Evolutionary conservation across 192 early-diverging fungal species (phyloP), one percentile per base, ranked within the genome.

Genomic region (Entomortierella lignicola): DNA sequence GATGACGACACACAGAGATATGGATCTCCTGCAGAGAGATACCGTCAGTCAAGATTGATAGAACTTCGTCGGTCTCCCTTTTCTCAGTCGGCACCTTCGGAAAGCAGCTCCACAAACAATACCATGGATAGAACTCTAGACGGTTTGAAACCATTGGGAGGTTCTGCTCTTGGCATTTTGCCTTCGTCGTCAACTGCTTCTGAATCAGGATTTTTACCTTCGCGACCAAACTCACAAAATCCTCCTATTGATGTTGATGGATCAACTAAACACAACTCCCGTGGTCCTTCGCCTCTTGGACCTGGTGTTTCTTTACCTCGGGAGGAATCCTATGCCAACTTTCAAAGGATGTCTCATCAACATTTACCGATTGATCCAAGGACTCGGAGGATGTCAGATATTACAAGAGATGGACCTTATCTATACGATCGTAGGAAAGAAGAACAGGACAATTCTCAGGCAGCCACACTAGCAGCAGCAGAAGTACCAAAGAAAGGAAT

Each of bases 381-480:
- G 34, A 66, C 75, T 1, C 70, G 75, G 51, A 62, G 75, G 5
- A 79, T 79, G 75, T 79, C 75, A 18, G 75, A 79, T 47, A 64
- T 79, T 51, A 63, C 47, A n/a, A 54, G 63, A 6, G 75, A 79
- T 70, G 75, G 75, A 27, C 75, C 75, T 15, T 79, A 79, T 44
- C 50, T 79, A 2, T 79, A 66, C 51, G 31, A 64, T n/a, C 42
- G 56, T 2, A 12, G 39, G 11, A 72, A 60, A 41, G 62, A 57
- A 3, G 63, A 60, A 15, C 32, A 21, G 20, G 39, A 63, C 18
- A 27, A 18, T 15, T 42, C 50, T 34, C 10, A 23, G 15, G 17
- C 53, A 37, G 30, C 34, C 6, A 18, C 20, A 13, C 27, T 44
- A 34, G 26, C 60, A 4, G 18, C 18, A 23, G n/a, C 25, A 0